Base-by-base conservation (phyloP, 73 alveolate genomes). In the Paramecium octaurelia region DNA sequence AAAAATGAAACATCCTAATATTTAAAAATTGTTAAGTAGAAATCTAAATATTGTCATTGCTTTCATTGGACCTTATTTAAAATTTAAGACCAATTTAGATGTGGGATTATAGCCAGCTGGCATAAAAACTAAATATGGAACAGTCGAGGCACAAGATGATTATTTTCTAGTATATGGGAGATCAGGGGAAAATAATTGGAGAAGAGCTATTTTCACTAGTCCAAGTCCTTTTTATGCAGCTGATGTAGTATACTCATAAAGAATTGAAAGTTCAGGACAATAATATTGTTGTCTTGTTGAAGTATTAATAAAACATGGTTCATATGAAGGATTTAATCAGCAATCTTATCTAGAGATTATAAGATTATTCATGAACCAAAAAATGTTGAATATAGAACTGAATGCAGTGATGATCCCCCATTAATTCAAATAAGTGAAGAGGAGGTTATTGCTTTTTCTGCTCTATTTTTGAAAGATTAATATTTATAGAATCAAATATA, bases 221-320 rank as follows among this genome's bases (percentile, higher is more conserved):
- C 86, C 86, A 29, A 69, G 86, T 69, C 73, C 86, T 20, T 69
- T 69, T 34, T 69, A 69, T 69, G 43, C 86, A 20, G 86, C 86
- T 9, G 86, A 69, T 12, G 21, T 12, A 21, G 86, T 73, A 5
- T 69, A 69, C 34, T 24, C 86, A 12, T 70, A 12, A 12, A 69
- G 73, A 69, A 69, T 69, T 21, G 21, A n/a, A 5, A 21, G n/a
- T 69, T 1, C 11, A 69, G 18, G 27, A 6, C 11, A 69, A 7
- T 2, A 7, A 69, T 69, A 69, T 34, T 7, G 58, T 24, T 69
- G 86, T 73, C 43, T 69, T 20, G 43, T 69, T 6, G 86, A 69
- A 69, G 86, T 21, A 20, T 20, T 20, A 29, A 38, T 69, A 16
- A 69, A 69, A 34, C 2, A 7, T 9, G 86, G 86, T 9, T 69